phyloP scores from a whole-genome alignment of 164 flowering plant species.

The Nymphaea colorata region DNA sequence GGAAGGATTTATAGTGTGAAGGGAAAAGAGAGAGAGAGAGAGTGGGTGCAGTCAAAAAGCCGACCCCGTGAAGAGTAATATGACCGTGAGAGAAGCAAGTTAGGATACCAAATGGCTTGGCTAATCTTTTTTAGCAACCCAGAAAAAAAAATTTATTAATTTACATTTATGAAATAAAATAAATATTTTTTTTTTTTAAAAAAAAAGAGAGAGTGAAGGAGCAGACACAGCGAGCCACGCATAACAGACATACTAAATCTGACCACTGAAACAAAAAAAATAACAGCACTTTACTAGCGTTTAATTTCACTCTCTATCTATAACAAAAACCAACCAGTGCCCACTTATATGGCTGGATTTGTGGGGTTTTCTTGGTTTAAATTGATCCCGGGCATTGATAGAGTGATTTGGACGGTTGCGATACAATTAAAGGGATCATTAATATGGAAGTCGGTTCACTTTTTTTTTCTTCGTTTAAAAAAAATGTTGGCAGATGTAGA shows the following conservation, averaged over 20 bases:
- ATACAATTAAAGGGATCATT: too few species aligned
- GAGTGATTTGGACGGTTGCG: slow-evolving; percentile 1
- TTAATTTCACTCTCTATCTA: neutral
- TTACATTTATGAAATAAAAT: neutral
- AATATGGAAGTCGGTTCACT: too few species aligned
- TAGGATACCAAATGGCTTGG: slow-evolving; percentile 9
- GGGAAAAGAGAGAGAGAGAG: too few species aligned
- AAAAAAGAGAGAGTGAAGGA: too few species aligned
- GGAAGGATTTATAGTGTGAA: slow-evolving; percentile 14
- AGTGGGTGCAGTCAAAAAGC: slow-evolving; percentile 17
- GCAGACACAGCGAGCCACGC: too few species aligned
- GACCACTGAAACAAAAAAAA: neutral
- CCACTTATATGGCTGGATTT: neutral
- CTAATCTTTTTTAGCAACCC: slow-evolving; percentile 23
- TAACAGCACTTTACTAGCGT: neutral
- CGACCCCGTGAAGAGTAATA: slow-evolving; percentile 22
- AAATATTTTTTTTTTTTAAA: neutral
- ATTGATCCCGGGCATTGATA: slow-evolving; percentile 1
- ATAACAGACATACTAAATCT: neutral
- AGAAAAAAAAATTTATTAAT: neutral
- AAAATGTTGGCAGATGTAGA: too few species aligned
- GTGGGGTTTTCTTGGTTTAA: slow-evolving; percentile 5
- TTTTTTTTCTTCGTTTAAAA: too few species aligned
- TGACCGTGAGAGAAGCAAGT: slow-evolving; percentile 11
- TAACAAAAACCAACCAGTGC: neutral